Conservation (phyloP, 169 alveolate species). For the Plasmodium blacklocki region DNA sequence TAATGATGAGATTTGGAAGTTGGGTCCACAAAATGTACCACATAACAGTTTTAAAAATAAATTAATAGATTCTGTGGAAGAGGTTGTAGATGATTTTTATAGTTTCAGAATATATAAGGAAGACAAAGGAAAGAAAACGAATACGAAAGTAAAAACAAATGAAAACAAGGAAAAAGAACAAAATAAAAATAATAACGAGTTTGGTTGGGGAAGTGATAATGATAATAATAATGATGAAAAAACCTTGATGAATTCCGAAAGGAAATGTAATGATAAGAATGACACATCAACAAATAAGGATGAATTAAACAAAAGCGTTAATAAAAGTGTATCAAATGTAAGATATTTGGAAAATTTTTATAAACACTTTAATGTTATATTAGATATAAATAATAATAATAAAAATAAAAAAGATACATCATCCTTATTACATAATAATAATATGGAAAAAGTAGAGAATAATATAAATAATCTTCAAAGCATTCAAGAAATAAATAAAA, state of each 20-base stretch:
- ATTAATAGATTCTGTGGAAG: constrained; percentile 63
- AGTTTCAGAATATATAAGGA: constrained; percentile 55
- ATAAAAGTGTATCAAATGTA: constrained; percentile 11
- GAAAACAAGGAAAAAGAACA: not conserved
- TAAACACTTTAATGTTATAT: constrained; percentile 35
- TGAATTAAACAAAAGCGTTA: not conserved
- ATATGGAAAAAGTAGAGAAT: not conserved
- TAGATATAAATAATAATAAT: constrained; percentile 5
- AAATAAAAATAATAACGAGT: constrained; percentile 1
- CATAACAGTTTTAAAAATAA: constrained; percentile 50
- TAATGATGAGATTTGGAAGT: constrained; percentile 73
- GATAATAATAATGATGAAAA: constrained; percentile 11
- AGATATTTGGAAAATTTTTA: constrained; percentile 48
- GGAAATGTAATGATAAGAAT: constrained; percentile 9
- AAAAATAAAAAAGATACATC: not conserved
- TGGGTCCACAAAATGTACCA: constrained; percentile 58
- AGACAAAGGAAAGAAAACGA: constrained; percentile 17
- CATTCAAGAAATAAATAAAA: not conserved
- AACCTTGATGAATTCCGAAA: not conserved
- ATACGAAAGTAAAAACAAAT: not conserved
- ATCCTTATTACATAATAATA: not conserved
- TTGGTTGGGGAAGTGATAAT: not conserved
- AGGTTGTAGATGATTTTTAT: constrained; percentile 31
- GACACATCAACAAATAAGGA: not conserved
- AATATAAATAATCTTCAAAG: not conserved